These are phyloP conservation scores for Rosa rugosa DNA, from an alignment of 306 rosid genomes.

Conservation along the genomic window DNA sequence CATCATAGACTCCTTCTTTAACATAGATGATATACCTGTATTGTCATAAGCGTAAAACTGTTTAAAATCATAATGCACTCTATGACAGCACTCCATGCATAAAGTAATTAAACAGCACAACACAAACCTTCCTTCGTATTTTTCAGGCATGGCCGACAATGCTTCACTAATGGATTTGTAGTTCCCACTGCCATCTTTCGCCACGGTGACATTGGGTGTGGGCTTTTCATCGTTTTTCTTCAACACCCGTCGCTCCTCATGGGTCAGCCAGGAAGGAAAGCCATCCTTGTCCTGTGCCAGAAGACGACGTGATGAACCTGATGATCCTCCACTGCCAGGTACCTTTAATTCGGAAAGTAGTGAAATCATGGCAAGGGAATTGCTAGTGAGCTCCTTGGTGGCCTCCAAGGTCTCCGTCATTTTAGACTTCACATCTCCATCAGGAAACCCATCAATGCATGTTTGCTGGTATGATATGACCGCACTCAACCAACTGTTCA, in stretches of 20 bases:
- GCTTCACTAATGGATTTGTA: slow-evolving; percentile 70
- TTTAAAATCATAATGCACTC: not conserved
- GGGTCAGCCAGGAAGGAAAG: slow-evolving; percentile 57
- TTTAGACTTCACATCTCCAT: slow-evolving; percentile 49
- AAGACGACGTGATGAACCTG: slow-evolving; percentile 35
- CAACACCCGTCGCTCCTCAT: slow-evolving; percentile 55
- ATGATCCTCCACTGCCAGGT: not conserved
- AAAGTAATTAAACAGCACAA: not conserved
- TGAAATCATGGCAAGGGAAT: slow-evolving; percentile 63
- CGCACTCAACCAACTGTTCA: slow-evolving; percentile 84
- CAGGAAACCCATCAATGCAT: slow-evolving; percentile 75
- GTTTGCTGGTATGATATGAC: slow-evolving; percentile 71
- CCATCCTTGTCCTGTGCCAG: slow-evolving; percentile 39
- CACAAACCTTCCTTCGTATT: slow-evolving; percentile 56
- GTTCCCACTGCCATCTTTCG: slow-evolving; percentile 70
- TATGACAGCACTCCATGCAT: not conserved
- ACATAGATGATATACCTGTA: slow-evolving; percentile 74
- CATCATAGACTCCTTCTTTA: slow-evolving; percentile 74
- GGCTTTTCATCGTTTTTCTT: slow-evolving; percentile 53
- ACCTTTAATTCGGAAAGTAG: slow-evolving; percentile 32
- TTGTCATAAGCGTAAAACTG: not conserved
- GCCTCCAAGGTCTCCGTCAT: slow-evolving; percentile 33
- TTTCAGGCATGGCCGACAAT: slow-evolving; percentile 50
- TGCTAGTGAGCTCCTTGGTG: slow-evolving; percentile 62
- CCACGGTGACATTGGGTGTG: slow-evolving; percentile 70